These are phyloP conservation scores for Eucalyptus guilfoylei DNA, from an alignment of 345 rosid genomes.

Conservation along the genomic window DNA sequence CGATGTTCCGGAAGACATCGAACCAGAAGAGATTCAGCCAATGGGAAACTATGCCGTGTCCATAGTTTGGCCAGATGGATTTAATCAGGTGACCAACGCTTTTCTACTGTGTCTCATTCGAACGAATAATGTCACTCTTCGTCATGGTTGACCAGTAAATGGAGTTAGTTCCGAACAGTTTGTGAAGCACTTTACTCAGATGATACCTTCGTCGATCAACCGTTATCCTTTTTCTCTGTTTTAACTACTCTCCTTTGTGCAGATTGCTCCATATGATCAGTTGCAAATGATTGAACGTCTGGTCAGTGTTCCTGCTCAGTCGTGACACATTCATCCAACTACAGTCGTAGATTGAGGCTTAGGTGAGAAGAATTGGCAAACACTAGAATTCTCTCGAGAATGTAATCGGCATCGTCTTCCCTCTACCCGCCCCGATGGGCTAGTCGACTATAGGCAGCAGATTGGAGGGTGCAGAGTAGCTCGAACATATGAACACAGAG, in stretches of 20 bases:
- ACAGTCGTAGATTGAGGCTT: not conserved
- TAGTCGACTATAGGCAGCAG: not conserved
- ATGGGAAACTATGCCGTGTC: conserved; percentile 96
- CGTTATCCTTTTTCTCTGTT: not conserved
- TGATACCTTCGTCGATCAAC: not conserved
- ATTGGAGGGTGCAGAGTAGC: not conserved
- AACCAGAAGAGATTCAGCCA: conserved; percentile 84
- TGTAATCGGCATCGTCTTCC: not conserved
- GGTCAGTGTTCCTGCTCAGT: conserved; percentile 35
- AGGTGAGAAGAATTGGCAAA: not conserved
- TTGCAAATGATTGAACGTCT: conserved; percentile 63
- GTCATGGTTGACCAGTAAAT: not conserved
- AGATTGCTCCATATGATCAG: conserved; percentile 94
- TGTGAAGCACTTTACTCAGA: not conserved
- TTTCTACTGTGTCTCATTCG: not conserved
- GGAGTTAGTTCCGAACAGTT: not conserved
- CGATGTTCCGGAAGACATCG: conserved; percentile 71
- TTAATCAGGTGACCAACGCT: conserved; percentile 51
- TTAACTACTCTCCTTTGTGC: not conserved
- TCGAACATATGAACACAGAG: not conserved
- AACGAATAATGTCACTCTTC: not conserved
- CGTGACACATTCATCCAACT: not conserved
- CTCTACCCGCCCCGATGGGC: not conserved
- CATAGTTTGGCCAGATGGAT: conserved; percentile 94
- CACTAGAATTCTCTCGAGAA: not conserved